Percentiles rank a stretch among this genome's conserved stretches.
Evolutionary conservation across 768 basidiomycete genomes (phyloP).

Genomic region (Kwoniella botswanensis): DNA sequence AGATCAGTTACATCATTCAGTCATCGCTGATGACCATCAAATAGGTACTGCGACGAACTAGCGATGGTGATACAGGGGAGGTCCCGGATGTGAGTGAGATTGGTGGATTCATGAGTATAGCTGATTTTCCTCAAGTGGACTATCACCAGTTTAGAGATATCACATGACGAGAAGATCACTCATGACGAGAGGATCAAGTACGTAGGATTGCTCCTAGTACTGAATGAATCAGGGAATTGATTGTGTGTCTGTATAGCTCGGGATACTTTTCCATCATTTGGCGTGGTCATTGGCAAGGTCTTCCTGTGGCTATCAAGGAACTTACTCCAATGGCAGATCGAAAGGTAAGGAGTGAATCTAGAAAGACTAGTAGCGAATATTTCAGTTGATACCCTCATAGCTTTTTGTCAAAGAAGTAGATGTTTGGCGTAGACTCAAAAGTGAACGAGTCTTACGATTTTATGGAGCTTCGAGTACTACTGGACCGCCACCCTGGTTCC

Average conservation of each 20-base stretch:
- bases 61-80: constrained; percentile 27
- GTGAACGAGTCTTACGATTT: constrained; percentile 73
- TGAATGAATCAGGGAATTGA: not conserved
- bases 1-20: not conserved
- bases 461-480: constrained; percentile 77
- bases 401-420: constrained; percentile 73
- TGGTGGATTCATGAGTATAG: constrained; percentile 72
- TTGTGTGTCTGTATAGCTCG: constrained; percentile 55
- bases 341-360: constrained; percentile 35
- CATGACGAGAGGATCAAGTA: constrained; percentile 68
- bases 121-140: constrained; percentile 65
- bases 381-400: constrained; percentile 56
- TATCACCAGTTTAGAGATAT: constrained; percentile 70
- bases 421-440: constrained; percentile 73
- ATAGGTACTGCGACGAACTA: constrained; percentile 40
- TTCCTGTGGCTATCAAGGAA: constrained; percentile 61
- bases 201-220: constrained; percentile 1
- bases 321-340: constrained; percentile 56
- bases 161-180: constrained; percentile 69
- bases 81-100: constrained; percentile 52
- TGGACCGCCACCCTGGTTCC: constrained; percentile 75
- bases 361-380: not conserved
- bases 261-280: constrained; percentile 81
- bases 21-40: not conserved
- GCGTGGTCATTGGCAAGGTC: constrained; percentile 72